Evolutionary conservation across 1,284 basidiomycete species (phyloP).

Genomic region (Malassezia sympodialis): DNA sequence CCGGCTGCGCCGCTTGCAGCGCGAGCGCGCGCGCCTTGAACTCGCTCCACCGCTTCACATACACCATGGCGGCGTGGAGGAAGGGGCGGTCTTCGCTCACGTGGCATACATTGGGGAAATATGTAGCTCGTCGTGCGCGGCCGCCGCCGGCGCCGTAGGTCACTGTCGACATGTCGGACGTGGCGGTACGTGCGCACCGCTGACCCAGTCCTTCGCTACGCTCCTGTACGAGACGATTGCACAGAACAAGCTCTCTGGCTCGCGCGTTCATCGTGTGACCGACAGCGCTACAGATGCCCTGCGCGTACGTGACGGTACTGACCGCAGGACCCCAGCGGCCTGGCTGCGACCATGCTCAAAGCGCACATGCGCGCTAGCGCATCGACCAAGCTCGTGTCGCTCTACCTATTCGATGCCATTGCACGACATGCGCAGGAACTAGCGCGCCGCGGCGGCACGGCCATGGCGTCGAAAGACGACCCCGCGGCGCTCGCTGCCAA

Average conservation of each 20-base stretch:
- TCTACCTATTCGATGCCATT: slow-evolving; percentile 33
- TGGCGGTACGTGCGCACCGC: slow-evolving; percentile 9
- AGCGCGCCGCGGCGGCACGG: slow-evolving; percentile 19
- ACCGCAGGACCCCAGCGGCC: slow-evolving; percentile 3
- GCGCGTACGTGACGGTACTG: slow-evolving; percentile 13
- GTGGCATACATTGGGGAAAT: neutral
- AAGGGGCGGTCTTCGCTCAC: slow-evolving; percentile 4
- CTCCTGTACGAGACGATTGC: slow-evolving; percentile 21
- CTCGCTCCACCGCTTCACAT: slow-evolving; percentile 16
- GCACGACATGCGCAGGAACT: slow-evolving; percentile 25
- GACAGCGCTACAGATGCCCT: slow-evolving; percentile 15
- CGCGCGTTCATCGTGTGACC: slow-evolving; percentile 21
- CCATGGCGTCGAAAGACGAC: slow-evolving; percentile 7
- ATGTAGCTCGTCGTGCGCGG: neutral
- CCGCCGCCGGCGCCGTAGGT: neutral
- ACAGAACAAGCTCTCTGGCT: slow-evolving; percentile 28
- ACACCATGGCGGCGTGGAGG: slow-evolving; percentile 12
- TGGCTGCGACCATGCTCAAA: slow-evolving; percentile 18
- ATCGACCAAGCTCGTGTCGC: slow-evolving; percentile 22
- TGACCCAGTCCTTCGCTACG: slow-evolving; percentile 12
- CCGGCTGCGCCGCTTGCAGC: slow-evolving; percentile 5
- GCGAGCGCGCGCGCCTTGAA: slow-evolving; percentile 12
- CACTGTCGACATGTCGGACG: slow-evolving; percentile 1
- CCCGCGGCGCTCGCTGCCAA: slow-evolving; percentile 14
- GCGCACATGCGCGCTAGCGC: slow-evolving; percentile 17